Percentiles rank a stretch among this genome's conserved stretches.
Conservation (phyloP, 73 alveolate genomes). For the Symbiodinium pilosum region DNA sequence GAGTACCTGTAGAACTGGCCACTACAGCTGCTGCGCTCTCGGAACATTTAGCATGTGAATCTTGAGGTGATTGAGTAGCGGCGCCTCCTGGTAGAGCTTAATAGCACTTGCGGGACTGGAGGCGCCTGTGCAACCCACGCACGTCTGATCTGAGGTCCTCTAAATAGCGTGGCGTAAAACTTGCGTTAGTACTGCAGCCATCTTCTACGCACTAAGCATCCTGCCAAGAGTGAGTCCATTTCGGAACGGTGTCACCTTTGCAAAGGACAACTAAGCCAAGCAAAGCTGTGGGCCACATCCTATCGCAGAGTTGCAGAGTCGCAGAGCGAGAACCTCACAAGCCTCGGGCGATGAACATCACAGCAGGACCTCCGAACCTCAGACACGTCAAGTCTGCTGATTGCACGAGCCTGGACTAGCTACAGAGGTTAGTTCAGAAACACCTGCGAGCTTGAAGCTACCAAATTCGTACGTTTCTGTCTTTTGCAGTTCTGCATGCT, state of each 20-base stretch:
- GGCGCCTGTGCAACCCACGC: conserved; percentile 24
- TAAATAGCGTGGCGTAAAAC: too few relatives aligned
- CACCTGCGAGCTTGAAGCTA: too few relatives aligned
- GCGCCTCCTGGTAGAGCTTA: conserved; percentile 72
- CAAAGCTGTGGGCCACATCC: too few relatives aligned
- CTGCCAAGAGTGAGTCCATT: conserved; percentile 74
- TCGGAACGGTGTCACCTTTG: conserved; percentile 72
- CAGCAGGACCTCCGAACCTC: conserved; percentile 92
- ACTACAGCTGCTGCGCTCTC: too few relatives aligned
- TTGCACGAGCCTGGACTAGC: too few relatives aligned
- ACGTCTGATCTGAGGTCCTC: not conserved
- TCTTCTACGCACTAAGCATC: too few relatives aligned
- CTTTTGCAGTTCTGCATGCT: too few relatives aligned
- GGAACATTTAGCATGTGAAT: not conserved
- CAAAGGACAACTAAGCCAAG: not conserved
- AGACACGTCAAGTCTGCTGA: not conserved
- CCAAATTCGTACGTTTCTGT: too few relatives aligned
- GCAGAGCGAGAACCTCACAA: not conserved
- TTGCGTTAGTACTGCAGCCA: too few relatives aligned
- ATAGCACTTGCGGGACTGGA: conserved; percentile 67
- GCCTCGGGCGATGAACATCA: conserved; percentile 37
- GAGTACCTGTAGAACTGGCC: too few relatives aligned
- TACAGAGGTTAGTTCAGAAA: too few relatives aligned
- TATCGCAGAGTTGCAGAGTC: not conserved
- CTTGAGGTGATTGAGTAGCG: not conserved